These are phyloP conservation scores for Antitrichia curtipendula DNA, from an alignment of 225 moss, liverwort and hornwort species.

Conservation along the genomic window DNA sequence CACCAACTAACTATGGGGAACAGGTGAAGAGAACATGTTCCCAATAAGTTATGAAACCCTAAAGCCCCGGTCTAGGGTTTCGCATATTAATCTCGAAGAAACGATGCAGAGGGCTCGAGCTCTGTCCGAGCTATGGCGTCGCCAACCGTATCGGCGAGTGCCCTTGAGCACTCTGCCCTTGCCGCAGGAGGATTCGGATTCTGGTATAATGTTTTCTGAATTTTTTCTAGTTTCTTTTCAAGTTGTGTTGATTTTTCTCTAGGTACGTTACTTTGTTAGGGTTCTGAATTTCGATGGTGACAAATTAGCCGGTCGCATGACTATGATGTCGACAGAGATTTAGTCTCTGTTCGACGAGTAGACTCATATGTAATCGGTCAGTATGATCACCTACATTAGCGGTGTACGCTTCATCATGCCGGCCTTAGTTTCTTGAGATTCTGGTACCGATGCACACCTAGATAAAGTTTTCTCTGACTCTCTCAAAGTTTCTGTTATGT, in stretches of 20 bases:
- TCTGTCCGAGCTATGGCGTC: neutral
- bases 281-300: neutral
- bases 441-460: neutral
- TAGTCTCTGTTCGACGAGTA: neutral
- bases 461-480: neutral
- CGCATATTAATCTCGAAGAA: neutral
- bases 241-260: no score
- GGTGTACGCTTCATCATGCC: neutral
- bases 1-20: neutral
- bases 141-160: neutral
- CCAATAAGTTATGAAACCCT: neutral
- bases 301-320: constrained; percentile 17
- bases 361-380: constrained; percentile 11
- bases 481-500: neutral
- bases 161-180: neutral
- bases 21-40: neutral
- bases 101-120: neutral
- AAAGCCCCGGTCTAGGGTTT: neutral
- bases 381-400: constrained; percentile 10
- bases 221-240: neutral
- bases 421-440: neutral
- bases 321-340: neutral
- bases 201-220: neutral
- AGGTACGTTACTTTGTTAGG: no score
- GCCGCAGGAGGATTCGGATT: neutral